These are phyloP conservation scores for Tulasnella sp. DNA, from an alignment of 768 basidiomycete species.

Conservation along the genomic window DNA sequence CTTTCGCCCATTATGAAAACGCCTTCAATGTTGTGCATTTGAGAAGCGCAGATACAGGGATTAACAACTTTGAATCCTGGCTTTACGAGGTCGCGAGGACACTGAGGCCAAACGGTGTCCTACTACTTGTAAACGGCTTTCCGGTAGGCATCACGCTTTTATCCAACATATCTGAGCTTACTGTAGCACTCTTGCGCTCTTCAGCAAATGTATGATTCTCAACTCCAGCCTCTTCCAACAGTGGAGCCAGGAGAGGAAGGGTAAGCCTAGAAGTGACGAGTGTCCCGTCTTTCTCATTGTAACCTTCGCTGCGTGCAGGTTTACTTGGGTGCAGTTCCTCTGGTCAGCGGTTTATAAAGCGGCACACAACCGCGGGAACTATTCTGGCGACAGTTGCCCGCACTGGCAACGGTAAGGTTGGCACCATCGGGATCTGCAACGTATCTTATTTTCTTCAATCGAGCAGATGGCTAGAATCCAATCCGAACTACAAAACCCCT, in stretches of 20 bases:
- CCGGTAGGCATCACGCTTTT: not conserved
- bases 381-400: not conserved
- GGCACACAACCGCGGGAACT: conserved; percentile 8
- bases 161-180: not conserved
- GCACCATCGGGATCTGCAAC: not conserved
- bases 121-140: conserved; percentile 2
- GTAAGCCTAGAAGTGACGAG: not conserved
- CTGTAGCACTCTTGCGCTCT: not conserved
- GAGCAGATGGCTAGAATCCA: conserved; percentile 19
- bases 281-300: not conserved
- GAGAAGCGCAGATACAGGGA: conserved; percentile 29
- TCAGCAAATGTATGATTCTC: conserved; percentile 19
- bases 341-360: not conserved
- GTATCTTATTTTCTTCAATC: not conserved
- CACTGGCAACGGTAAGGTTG: conserved; percentile 11
- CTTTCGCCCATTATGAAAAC: conserved; percentile 25
- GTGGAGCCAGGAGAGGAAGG: conserved; percentile 13
- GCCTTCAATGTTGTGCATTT: conserved; percentile 35
- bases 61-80: conserved; percentile 21
- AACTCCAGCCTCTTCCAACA: conserved; percentile 7
- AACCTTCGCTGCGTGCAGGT: not conserved
- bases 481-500: conserved; percentile 12
- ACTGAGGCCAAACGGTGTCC: conserved; percentile 4
- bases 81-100: conserved; percentile 24
- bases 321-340: conserved; percentile 14